Evolutionary conservation across 768 basidiomycete genomes (phyloP).

Genomic region (Phylloporus scabripes): DNA sequence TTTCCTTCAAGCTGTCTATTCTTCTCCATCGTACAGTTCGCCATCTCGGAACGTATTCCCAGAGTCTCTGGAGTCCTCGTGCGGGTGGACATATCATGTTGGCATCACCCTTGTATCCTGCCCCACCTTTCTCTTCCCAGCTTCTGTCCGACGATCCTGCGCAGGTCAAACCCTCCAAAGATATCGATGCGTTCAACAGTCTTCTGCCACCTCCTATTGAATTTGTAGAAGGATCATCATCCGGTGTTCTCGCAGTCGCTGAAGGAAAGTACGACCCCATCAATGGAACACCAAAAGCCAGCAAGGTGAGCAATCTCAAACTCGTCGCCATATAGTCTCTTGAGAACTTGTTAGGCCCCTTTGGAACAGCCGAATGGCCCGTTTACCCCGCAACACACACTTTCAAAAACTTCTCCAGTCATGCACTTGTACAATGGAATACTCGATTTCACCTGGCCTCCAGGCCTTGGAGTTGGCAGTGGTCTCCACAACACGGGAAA

Average conservation of each 20-base stretch:
- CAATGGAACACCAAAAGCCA: conserved; percentile 56
- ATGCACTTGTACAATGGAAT: conserved; percentile 44
- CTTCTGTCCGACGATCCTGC: conserved; percentile 46
- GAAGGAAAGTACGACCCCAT: conserved; percentile 81
- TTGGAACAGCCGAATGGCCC: conserved; percentile 22
- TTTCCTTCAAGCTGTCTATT: conserved; percentile 13
- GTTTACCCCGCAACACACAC: conserved; percentile 21
- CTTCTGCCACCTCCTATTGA: conserved; percentile 78
- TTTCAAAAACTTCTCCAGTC: conserved; percentile 26
- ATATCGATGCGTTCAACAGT: conserved; percentile 70
- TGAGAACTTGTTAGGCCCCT: conserved; percentile 3
- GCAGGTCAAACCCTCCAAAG: conserved; percentile 62
- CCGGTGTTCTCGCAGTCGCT: conserved; percentile 62
- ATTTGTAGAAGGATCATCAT: conserved; percentile 80
- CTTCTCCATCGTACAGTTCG: conserved; percentile 7
- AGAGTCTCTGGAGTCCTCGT: conserved; percentile 4
- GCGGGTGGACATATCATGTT: conserved; percentile 46
- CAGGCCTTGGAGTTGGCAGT: conserved; percentile 39
- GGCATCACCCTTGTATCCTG: conserved; percentile 56
- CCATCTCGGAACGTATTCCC: conserved; percentile 4
- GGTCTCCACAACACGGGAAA: conserved; percentile 87
- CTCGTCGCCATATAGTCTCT: conserved; percentile 1
- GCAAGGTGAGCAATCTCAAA: conserved; percentile 38
- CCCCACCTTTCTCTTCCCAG: conserved; percentile 46
- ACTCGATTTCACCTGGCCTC: conserved; percentile 63